Base-by-base conservation (phyloP, 2,329 filamentous ascomycete genomes). In the Aureobasidium namibiae region DNA sequence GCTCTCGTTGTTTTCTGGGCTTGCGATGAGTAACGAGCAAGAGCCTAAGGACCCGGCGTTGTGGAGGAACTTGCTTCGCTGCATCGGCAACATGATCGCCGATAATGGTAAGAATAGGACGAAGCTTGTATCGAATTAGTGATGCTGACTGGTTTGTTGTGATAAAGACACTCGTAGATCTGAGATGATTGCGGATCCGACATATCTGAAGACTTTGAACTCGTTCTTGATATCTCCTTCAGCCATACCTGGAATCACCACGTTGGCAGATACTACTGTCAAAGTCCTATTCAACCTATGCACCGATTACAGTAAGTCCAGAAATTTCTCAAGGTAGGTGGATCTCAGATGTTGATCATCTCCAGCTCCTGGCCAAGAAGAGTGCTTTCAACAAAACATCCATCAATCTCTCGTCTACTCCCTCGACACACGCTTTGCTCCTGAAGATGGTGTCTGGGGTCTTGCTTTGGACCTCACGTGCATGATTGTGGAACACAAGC, bases 251-350 rank as follows among this genome's bases (percentile, higher is more conserved):
- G 16, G 54, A 26, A 44, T 53, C 9, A 44, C 29, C 1, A 21
- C 24, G 10, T 60, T 59, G 23, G 38, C 41, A 26, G 33, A 60
- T 14, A 57, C 49, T 33, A 44, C 56, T 3, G n/a, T 60, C 21
- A 63, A 63, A 44, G 59, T 63, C 7, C 21, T 60, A 11, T 63
- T 61, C 39, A 63, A 63, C 18, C 45, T 63, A 1, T 63, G 61
- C 38, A 60, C 61, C 18, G 56, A 57, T 13, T 61, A 56, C 48
- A 38, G 61, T 61, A 42, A 36, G 57, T 50, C 11, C 21, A 14
- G 41, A 14, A 3, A 34, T 23, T n/a, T 5, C 2, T 11, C n/a
- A 24, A 58, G 7, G 16, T 6, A 54, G 8, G 42, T 52, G 23
- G 16, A 38, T 18, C 6, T 21, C 18, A 9, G 26, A n/a, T 45